These are phyloP conservation scores for Rhodomyrtus tomentosa DNA, from an alignment of 345 rosid species.

Conservation along the genomic window DNA sequence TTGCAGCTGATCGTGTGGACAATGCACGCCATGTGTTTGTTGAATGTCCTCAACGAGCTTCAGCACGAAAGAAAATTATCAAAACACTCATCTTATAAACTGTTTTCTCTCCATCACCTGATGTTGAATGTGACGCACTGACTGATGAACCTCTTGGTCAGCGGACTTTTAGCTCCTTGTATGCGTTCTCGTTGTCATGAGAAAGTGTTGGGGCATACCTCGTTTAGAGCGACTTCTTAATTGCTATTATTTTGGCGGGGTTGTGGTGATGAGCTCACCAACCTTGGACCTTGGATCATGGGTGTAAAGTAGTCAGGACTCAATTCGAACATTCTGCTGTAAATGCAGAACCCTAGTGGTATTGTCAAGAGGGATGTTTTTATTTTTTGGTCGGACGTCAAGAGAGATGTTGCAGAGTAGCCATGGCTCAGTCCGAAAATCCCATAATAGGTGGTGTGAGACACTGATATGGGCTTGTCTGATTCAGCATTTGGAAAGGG, in stretches of 20 bases:
- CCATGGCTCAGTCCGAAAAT: not conserved
- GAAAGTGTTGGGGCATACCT: not conserved
- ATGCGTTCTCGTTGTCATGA: not conserved
- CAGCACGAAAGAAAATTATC: not conserved
- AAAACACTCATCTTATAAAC: not conserved
- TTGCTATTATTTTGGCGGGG: fast-evolving
- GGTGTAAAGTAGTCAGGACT: not conserved
- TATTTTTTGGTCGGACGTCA: fast-evolving
- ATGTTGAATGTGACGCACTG: not conserved
- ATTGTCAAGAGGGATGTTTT: fast-evolving
- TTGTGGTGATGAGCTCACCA: fast-evolving
- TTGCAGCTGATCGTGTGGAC: not conserved
- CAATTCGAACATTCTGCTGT: fast-evolving
- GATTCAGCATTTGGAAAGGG: too few relatives aligned
- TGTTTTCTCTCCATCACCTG: not conserved
- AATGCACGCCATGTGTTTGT: not conserved
- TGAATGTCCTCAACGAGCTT: not conserved
- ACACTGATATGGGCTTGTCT: not conserved
- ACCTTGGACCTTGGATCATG: fast-evolving
- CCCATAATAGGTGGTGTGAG: fast-evolving
- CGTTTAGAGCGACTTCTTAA: not conserved
- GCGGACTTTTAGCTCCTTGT: not conserved
- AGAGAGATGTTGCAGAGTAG: not conserved
- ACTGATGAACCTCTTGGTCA: not conserved
- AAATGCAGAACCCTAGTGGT: not conserved